phyloP scores from a whole-genome alignment of 129 eudicot genomes.

The Erigeron canadensis region DNA sequence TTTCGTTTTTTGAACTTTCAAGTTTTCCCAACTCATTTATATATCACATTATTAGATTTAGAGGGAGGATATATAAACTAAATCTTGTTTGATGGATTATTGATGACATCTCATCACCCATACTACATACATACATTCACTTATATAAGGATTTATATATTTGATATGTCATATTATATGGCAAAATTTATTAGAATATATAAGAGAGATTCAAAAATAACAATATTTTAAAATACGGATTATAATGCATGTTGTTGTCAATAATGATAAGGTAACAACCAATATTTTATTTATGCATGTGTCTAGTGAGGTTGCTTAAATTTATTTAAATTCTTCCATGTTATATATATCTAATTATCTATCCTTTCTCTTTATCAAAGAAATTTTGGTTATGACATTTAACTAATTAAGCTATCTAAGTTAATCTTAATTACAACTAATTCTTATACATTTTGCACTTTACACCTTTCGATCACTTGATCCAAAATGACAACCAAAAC shows the following conservation, averaged over 20 bases:
- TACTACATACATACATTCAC: no score
- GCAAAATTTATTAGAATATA: neutral
- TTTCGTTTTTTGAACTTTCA: neutral
- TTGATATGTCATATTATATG: slow-evolving; percentile 10
- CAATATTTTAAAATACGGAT: neutral
- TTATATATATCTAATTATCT: no score
- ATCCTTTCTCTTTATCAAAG: no score
- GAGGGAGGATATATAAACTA: slow-evolving; percentile 13
- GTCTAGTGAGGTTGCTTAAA: slow-evolving; percentile 28
- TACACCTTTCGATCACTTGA: no score
- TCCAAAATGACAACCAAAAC: no score
- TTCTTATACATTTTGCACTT: no score
- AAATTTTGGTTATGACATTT: no score
- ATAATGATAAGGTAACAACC: slow-evolving; percentile 28
- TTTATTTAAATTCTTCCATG: neutral
- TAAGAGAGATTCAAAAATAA: neutral
- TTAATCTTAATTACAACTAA: no score
- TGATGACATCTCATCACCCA: slow-evolving; percentile 30
- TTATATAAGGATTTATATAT: neutral
- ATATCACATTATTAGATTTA: slow-evolving; percentile 5
- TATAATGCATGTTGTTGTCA: slow-evolving; percentile 34
- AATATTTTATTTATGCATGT: slow-evolving; percentile 24
- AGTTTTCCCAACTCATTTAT: slow-evolving; percentile 5
- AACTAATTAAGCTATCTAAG: no score
- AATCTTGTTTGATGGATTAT: slow-evolving; percentile 25